These are phyloP conservation scores for Aegilops umbellulata DNA, from an alignment of 176 grass and related monocot genomes.

Conservation along the genomic window DNA sequence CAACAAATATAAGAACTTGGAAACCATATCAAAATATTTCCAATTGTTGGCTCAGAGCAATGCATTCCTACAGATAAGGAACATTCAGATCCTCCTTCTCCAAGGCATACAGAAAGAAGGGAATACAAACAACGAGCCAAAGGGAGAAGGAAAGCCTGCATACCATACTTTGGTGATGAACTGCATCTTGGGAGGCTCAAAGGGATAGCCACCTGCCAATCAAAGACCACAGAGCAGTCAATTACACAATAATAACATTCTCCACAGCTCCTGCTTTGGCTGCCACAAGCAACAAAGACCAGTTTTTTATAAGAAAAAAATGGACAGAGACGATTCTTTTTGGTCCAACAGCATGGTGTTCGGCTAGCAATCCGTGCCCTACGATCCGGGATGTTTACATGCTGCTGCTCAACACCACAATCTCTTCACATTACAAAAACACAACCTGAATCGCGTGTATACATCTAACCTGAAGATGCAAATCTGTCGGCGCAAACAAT, in stretches of 20 bases:
- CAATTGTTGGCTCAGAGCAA: not conserved
- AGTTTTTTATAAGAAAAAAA: not conserved
- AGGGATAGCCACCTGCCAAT: conserved; percentile 89
- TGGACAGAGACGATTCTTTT: not conserved
- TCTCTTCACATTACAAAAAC: not conserved
- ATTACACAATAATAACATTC: not conserved
- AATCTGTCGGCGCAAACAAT: not conserved
- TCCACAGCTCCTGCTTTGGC: not conserved
- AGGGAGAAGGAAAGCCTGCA: conserved; percentile 23
- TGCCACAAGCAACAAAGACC: not conserved
- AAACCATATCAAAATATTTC: not conserved
- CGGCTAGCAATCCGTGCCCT: not conserved
- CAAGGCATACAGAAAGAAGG: not conserved
- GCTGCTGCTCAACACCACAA: not conserved
- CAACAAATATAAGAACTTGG: not conserved
- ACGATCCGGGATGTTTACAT: not conserved
- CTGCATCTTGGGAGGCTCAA: conserved; percentile 99
- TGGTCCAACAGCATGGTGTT: not conserved
- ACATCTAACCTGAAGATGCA: not conserved
- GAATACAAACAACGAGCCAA: not conserved
- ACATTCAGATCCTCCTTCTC: not conserved
- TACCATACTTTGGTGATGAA: conserved; percentile 99
- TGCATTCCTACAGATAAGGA: not conserved
- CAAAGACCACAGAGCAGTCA: conserved; percentile 19
- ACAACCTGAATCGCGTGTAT: not conserved